Conservation (phyloP, 192 early-diverging fungal species). For the Backusella liffmaniae region DNA sequence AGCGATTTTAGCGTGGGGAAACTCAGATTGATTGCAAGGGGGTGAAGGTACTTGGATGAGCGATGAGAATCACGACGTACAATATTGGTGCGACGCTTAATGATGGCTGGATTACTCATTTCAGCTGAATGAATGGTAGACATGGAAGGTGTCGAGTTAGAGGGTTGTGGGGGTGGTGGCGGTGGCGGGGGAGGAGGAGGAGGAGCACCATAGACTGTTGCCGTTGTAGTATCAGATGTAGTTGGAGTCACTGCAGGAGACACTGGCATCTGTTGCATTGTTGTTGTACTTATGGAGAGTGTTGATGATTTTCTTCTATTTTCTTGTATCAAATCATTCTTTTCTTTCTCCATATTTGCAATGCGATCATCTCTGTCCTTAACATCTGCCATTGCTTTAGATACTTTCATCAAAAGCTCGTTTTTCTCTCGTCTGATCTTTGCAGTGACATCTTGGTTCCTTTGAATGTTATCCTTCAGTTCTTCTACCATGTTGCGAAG, state of each 20-base stretch:
- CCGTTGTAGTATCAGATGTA: not conserved
- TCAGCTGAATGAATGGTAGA: not conserved
- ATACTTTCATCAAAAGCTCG: slow-evolving; percentile 31
- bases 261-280: not conserved
- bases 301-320: not conserved
- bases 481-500: slow-evolving; percentile 30
- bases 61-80: slow-evolving; percentile 4
- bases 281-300: not conserved
- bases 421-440: slow-evolving; percentile 36
- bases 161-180: slow-evolving; percentile 25
- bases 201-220: slow-evolving; percentile 19
- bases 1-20: slow-evolving; percentile 28
- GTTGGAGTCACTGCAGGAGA: not conserved
- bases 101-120: not conserved
- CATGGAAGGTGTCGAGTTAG: not conserved
- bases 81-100: not conserved
- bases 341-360: not conserved
- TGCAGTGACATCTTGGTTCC: slow-evolving; percentile 16
- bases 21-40: slow-evolving; percentile 22
- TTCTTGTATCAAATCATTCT: not conserved
- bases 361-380: slow-evolving; percentile 19
- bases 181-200: slow-evolving; percentile 17
- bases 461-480: slow-evolving; percentile 14
- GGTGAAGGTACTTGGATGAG: slow-evolving; percentile 19
- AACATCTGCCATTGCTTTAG: slow-evolving; percentile 22